phyloP scores from a whole-genome alignment of 1,139 yeast species.

The Yamadazyma mexicana region DNA sequence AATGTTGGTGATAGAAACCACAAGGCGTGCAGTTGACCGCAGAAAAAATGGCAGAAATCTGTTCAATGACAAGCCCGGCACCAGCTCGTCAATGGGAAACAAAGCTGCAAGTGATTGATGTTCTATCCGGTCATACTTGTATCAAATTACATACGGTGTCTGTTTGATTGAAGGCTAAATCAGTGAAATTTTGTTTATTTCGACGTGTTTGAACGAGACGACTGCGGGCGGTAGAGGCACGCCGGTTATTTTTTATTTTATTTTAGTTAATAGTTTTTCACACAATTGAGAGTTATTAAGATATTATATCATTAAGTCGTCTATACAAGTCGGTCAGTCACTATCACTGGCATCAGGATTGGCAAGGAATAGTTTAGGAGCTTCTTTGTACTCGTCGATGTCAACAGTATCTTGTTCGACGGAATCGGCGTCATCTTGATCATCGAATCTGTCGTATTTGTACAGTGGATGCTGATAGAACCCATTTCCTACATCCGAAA shows the following conservation, averaged over 20 bases:
- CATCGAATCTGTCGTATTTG: constrained; percentile 24
- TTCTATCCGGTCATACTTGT: no score
- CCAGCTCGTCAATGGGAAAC: no score
- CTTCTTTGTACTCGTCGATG: constrained; percentile 32
- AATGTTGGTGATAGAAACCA: neutral
- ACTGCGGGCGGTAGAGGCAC: neutral
- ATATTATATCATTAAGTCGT: constrained; percentile 1
- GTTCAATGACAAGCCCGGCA: no score
- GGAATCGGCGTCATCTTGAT: constrained; percentile 5
- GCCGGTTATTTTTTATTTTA: neutral
- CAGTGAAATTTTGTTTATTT: constrained; percentile 9
- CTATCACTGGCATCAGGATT: constrained; percentile 56
- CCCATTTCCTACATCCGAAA: constrained; percentile 27
- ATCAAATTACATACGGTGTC: neutral
- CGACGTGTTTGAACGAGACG: constrained; percentile 17
- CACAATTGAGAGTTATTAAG: neutral
- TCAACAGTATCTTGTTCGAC: constrained; percentile 21
- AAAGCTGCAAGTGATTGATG: constrained; percentile 1
- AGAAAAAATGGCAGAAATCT: neutral
- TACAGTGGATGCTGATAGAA: constrained; percentile 48
- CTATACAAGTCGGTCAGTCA: constrained; percentile 10
- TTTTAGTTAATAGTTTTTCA: neutral
- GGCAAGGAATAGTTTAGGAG: constrained; percentile 59
- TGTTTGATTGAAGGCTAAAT: neutral
- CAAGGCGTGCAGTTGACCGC: no score